Evolutionary conservation across 495 filamentous ascomycete species (phyloP).

Genomic region (Glutinoglossum americanum): DNA sequence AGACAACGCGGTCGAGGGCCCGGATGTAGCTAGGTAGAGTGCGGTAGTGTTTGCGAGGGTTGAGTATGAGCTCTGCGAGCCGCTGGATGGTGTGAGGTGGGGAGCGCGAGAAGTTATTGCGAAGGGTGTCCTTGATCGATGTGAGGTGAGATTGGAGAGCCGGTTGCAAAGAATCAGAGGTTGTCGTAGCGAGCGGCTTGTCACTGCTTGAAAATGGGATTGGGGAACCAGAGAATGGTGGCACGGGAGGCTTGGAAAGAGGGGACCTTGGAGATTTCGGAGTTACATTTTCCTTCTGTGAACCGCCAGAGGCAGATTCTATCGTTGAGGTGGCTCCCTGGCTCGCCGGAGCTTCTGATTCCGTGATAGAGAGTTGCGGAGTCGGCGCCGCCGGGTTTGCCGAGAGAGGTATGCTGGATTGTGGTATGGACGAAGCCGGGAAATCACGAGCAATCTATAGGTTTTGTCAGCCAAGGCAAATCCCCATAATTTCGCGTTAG

Average conservation of each 20-base stretch:
- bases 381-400: background rate
- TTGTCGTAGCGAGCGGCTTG: conserved; percentile 3
- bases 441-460: conserved; percentile 30
- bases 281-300: conserved; percentile 23
- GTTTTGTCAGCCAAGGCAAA: background rate
- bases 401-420: conserved; percentile 8
- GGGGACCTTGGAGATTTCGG: conserved; percentile 14
- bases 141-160: conserved; percentile 23
- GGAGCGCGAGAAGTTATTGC: conserved; percentile 40
- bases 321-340: background rate
- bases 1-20: conserved; percentile 77
- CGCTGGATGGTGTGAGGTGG: conserved; percentile 90
- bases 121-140: conserved; percentile 46
- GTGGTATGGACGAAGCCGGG: conserved; percentile 19
- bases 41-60: conserved; percentile 56
- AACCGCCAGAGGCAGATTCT: background rate
- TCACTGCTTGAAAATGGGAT: background rate
- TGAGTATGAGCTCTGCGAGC: conserved; percentile 71
- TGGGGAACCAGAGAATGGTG: conserved; percentile 9
- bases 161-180: background rate
- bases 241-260: conserved; percentile 7
- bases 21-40: conserved; percentile 67
- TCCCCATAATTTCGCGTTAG: background rate
- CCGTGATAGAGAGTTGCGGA: background rate
- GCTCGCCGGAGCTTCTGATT: conserved; percentile 6